Conservation (phyloP, 176 grass and related monocot species). For the Bonia amplexicaulis region DNA sequence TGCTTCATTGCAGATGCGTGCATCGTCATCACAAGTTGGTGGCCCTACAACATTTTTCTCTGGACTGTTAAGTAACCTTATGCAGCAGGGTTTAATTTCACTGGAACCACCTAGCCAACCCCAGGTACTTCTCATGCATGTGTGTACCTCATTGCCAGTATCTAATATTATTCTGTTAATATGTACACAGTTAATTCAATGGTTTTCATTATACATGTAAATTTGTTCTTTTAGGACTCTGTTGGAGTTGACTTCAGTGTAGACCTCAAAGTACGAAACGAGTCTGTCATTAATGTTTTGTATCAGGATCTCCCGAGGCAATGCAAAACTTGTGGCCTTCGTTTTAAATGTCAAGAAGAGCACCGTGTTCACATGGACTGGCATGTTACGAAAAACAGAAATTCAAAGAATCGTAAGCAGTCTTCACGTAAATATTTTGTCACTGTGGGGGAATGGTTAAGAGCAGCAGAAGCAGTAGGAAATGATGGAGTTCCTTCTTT, state of each 20-base stretch:
- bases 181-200: background rate
- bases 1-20: constrained; percentile 45
- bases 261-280: constrained; percentile 69
- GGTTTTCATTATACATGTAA: constrained; percentile 18
- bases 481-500: constrained; percentile 84
- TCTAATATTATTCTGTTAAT: constrained; percentile 25
- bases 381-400: constrained; percentile 99
- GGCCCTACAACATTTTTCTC: constrained; percentile 49
- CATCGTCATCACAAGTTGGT: constrained; percentile 44
- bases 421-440: constrained; percentile 97
- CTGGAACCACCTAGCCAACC: constrained; percentile 39
- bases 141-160: constrained; percentile 3
- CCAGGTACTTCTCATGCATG: constrained; percentile 60
- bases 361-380: constrained; percentile 98
- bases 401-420: constrained; percentile 84
- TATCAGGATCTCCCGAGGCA: constrained; percentile 80
- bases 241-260: constrained; percentile 74
- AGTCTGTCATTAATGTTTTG: constrained; percentile 71
- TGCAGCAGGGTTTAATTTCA: constrained; percentile 79
- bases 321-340: constrained; percentile 95
- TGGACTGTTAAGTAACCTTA: constrained; percentile 78
- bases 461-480: constrained; percentile 81
- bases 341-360: constrained; percentile 89
- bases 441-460: constrained; percentile 74
- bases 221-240: constrained; percentile 47